Conservation (phyloP, 345 rosid species). For the Aquilaria sinensis region DNA sequence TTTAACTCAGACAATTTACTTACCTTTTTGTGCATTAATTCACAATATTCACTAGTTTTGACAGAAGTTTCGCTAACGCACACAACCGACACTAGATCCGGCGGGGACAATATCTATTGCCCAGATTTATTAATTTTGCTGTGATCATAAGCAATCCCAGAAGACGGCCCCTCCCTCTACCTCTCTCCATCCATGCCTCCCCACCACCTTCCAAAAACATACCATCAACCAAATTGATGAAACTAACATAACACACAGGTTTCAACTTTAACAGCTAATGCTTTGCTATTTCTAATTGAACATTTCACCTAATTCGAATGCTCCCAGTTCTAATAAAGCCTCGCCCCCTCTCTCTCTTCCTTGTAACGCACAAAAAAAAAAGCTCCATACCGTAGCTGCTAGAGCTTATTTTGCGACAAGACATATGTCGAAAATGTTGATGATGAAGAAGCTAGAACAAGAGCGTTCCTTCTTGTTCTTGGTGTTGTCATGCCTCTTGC, state of each 20-base stretch:
- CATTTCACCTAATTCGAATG: constrained; percentile 11
- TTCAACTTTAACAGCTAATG: background rate
- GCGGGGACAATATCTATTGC: too few relatives aligned
- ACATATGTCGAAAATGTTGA: constrained; percentile 6
- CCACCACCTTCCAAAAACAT: background rate
- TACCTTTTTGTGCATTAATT: too few relatives aligned
- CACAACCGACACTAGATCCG: too few relatives aligned
- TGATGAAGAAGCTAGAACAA: constrained; percentile 12
- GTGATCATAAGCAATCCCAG: too few relatives aligned
- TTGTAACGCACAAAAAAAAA: constrained; percentile 1
- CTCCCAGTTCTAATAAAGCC: constrained; percentile 18
- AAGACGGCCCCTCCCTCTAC: background rate
- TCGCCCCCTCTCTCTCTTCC: constrained; percentile 8
- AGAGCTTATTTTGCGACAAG: constrained; percentile 9
- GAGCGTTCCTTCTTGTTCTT: background rate
- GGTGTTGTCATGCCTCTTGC: constrained; percentile 7
- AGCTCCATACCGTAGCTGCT: too few relatives aligned
- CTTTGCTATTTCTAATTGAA: constrained; percentile 2
- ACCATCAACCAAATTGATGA: background rate
- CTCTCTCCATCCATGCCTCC: background rate
- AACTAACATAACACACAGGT: background rate
- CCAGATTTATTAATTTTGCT: too few relatives aligned
- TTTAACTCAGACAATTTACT: too few relatives aligned
- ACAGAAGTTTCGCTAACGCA: too few relatives aligned
- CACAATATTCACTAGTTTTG: too few relatives aligned